These are phyloP conservation scores for Darksidea phi DNA, from an alignment of 495 filamentous ascomycete genomes.

Conservation along the genomic window DNA sequence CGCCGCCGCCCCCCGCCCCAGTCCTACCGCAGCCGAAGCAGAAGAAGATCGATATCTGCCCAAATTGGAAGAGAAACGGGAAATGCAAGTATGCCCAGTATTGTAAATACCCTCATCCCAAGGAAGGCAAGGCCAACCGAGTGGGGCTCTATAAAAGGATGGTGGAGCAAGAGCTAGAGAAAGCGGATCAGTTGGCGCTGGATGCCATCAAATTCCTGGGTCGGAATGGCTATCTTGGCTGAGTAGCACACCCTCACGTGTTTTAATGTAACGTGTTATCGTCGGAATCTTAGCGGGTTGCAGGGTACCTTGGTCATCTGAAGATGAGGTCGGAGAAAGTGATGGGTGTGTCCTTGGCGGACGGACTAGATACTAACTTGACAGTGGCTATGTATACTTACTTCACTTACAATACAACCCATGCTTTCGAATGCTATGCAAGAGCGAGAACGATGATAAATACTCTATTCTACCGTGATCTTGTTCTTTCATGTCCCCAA, in stretches of 20 bases:
- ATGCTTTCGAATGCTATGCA: too few species aligned
- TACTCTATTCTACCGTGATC: too few species aligned
- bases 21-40: background rate
- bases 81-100: conserved; percentile 25
- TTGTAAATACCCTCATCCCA: conserved; percentile 24
- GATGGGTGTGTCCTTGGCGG: too few species aligned
- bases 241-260: background rate
- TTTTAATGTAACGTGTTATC: too few species aligned
- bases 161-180: conserved; percentile 40
- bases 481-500: too few species aligned
- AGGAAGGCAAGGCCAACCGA: conserved; percentile 7
- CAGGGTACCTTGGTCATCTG: too few species aligned
- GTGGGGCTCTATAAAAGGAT: conserved; percentile 26
- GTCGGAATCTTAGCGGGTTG: too few species aligned
- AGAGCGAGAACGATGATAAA: too few species aligned
- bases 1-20: conserved; percentile 1
- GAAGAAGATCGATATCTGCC: conserved; percentile 2
- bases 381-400: too few species aligned
- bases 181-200: conserved; percentile 37
- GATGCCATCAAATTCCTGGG: conserved; percentile 44
- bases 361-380: too few species aligned
- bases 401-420: too few species aligned
- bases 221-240: conserved; percentile 37
- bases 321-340: too few species aligned
- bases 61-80: conserved; percentile 14